phyloP scores from a whole-genome alignment of 495 filamentous ascomycete genomes.

The Beverwykella pulmonaria region DNA sequence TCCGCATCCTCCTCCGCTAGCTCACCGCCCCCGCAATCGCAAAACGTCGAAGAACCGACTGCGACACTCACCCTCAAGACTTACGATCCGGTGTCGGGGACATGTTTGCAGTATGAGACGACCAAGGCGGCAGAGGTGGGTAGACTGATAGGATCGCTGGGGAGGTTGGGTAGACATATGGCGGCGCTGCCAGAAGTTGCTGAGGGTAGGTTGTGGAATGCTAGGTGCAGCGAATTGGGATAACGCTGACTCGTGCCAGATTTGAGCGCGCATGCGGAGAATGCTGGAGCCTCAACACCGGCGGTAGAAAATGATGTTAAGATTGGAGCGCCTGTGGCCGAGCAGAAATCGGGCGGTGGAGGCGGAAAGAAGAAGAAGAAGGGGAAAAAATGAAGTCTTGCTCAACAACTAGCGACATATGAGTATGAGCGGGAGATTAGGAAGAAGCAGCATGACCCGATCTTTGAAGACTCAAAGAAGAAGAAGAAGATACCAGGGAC shows the following conservation, averaged over 20 bases:
- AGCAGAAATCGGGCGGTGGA: slow-evolving; percentile 24
- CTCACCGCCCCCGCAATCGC: slow-evolving; percentile 42
- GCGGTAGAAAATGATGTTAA: slow-evolving; percentile 24
- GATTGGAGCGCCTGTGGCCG: slow-evolving; percentile 2
- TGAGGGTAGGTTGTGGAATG: not conserved
- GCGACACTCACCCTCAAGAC: slow-evolving; percentile 83
- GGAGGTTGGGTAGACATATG: slow-evolving; percentile 67
- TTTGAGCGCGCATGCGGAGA: slow-evolving; percentile 15
- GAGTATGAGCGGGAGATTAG: not conserved
- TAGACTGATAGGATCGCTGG: slow-evolving; percentile 73
- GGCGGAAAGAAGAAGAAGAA: slow-evolving; percentile 48
- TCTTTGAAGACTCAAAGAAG: too few relatives aligned
- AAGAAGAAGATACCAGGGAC: not conserved
- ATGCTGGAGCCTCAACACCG: slow-evolving; percentile 9
- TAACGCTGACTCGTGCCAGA: slow-evolving; percentile 3
- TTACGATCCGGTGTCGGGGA: slow-evolving; percentile 79
- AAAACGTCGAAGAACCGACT: slow-evolving; percentile 45
- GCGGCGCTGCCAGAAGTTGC: slow-evolving; percentile 55
- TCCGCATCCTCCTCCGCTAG: slow-evolving; percentile 38
- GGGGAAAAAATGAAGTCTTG: slow-evolving; percentile 43
- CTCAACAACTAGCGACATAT: not conserved
- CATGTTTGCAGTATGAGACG: slow-evolving; percentile 52
- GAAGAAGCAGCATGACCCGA: not conserved
- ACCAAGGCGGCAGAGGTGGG: slow-evolving; percentile 74
- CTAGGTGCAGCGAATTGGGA: not conserved